Base-by-base conservation (phyloP, 108 stramenopile genomes). In the Aurantiochytrium sp. region DNA sequence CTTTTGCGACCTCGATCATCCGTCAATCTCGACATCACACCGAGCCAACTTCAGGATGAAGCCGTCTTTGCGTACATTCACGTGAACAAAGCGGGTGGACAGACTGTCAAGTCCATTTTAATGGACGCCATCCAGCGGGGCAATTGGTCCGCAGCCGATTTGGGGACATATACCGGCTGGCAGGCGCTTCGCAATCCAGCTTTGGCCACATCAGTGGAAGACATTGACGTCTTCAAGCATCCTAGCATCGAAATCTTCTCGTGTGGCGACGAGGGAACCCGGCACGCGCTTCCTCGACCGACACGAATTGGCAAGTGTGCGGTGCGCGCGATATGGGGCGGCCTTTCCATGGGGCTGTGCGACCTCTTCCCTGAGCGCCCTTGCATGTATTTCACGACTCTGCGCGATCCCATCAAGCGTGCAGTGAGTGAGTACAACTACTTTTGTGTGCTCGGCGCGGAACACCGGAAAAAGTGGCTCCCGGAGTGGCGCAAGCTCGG, bases 371-470 rank as follows among this genome's bases (percentile, higher is more conserved):
- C 76, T 12, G 19, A 83, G n/a, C 45, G 23, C 1, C 76, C 76
- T 6, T 83, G 76, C 51, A 53, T 83, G 28, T 83, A 83, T 45
- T 83, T 83, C 51, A 47, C 51, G 12, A 53, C 76, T 0, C n/a
- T 83, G 0, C 45, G 51, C n/a, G 76, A 83, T 23, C 76, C 76
- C 10, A 23, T 83, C 19, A 6, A 47, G n/a, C 76, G 76, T 8
- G 76, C 76, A 53, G 28, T 83, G 8, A 83, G 76, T 23, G 76
- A 83, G 25, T 83, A 83, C 51, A 83, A 83, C 51, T 83, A 83
- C 51, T 83, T 83, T 83, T 83, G 76, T 23, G 76, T 83, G 4
- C 45, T 53, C 45, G 76, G 76, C 10, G 6, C 19, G 6, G 76
- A 83, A 53, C 18, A 23, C 51, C 45, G 76, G 10, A 83, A 83